These are phyloP conservation scores for Coemansia sp. DNA, from an alignment of 192 early-diverging fungal genomes.

Conservation along the genomic window DNA sequence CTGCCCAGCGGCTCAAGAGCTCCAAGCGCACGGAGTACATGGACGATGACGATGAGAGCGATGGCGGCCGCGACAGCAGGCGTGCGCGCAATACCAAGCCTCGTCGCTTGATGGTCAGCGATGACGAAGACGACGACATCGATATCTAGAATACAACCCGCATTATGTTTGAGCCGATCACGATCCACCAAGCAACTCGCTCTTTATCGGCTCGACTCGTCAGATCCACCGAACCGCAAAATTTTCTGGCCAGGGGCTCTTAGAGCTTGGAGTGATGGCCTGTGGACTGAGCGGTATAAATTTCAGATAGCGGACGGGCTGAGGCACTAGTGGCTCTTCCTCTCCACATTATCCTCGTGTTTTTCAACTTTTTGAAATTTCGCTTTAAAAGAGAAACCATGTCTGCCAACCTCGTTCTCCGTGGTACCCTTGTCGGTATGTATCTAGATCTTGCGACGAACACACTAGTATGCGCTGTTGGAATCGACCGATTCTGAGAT, in stretches of 20 bases:
- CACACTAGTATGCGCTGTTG: not conserved
- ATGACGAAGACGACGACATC: slow-evolving; percentile 40
- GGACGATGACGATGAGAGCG: slow-evolving; percentile 25
- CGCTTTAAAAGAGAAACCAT: slow-evolving; percentile 28
- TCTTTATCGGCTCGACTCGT: slow-evolving; percentile 17
- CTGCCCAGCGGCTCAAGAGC: slow-evolving; percentile 31
- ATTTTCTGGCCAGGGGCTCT: slow-evolving; percentile 25
- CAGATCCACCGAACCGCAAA: slow-evolving; percentile 39
- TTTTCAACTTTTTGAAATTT: slow-evolving; percentile 13
- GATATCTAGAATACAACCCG: slow-evolving; percentile 13
- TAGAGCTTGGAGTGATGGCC: not conserved
- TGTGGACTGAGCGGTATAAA: slow-evolving; percentile 12
- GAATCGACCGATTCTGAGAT: not conserved
- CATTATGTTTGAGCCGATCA: not conserved
- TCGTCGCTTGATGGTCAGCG: slow-evolving; percentile 41
- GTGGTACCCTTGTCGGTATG: slow-evolving; percentile 57
- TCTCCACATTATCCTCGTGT: slow-evolving; percentile 16
- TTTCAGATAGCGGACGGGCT: slow-evolving; percentile 9
- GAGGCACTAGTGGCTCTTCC: slow-evolving; percentile 4
- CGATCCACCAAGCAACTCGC: not conserved
- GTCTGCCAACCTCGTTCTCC: slow-evolving; percentile 60
- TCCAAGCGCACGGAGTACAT: slow-evolving; percentile 32
- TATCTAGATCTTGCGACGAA: slow-evolving; percentile 21
- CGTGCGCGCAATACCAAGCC: slow-evolving; percentile 29
- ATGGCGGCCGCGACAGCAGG: slow-evolving; percentile 7